Base-by-base conservation (phyloP, 73 alveolate species). In the Durusdinium trenchii region DNA sequence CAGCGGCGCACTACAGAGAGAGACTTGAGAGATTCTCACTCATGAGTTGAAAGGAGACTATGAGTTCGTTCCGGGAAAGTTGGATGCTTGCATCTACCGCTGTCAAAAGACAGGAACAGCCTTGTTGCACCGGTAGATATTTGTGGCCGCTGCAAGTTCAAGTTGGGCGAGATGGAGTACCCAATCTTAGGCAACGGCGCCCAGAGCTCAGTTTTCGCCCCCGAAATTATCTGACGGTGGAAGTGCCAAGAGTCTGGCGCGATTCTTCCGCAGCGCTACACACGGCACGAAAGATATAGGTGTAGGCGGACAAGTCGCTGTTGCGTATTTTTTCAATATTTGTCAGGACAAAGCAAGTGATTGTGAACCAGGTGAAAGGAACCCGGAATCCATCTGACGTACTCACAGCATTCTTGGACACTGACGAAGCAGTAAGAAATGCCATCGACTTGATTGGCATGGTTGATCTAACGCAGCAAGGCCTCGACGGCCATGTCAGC, bases 201-300 rank as follows among this genome's bases (percentile, higher is more conserved):
- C 32, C 45, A 57, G 95, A 12, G 94, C 79, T 1, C 76, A 52
- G 78, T 46, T 78, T 52, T 1, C 54, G 7, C 2, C 52, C 23
- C 5, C 79, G 52, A 52, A 52, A 52, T n/a, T 76, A 54, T 2
- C 36, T 84, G 51, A 18, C 51, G 28, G 94, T 84, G 12, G 75
- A 52, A 50, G 52, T 54, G 32, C 94, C 94, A 2, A 32, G 94
- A 10, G 12, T 84, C 12, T 84, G 94, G 94, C 23, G 90, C 52
- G 94, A 84, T n/a, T n/a, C n/a, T n/a, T n/a, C n/a, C n/a, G n/a
- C n/a, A n/a, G n/a, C n/a, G n/a, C n/a, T n/a, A n/a, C n/a, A n/a
- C n/a, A n/a, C n/a, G n/a, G n/a, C n/a, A n/a, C n/a, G n/a, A n/a
- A 51, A 54, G 36, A 23, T 83, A 30, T 51, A 35, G 94, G 94